Base-by-base conservation (phyloP, 805 yeast genomes). In the Metschnikowia sp. region DNA sequence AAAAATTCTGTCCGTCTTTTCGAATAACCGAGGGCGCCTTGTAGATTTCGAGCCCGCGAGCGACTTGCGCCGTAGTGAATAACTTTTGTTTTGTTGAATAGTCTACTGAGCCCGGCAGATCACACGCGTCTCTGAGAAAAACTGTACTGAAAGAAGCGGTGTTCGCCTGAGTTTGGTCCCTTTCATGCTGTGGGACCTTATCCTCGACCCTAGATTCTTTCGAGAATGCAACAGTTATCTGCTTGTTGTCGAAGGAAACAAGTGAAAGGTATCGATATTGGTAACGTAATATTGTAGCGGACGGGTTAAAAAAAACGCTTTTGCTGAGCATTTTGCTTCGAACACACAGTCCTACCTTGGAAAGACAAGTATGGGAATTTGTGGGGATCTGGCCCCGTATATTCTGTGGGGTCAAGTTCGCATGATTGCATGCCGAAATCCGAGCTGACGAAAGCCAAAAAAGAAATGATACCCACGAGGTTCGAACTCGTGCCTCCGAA, bases 41-140 rank as follows among this genome's bases (percentile, higher is more conserved):
- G 4, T 52, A 50, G 0, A 84, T 74, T 6, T 55, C 53, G 31
- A 76, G 64, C n/a, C 62, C 56, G 11, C 56, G 50, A 48, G 68
- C 57, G 45, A 78, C 63, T 43, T 71, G 60, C 1, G 79, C 82
- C 0, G 90, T 83, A n/a, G 85, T 76, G 63, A 84, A 82, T 29
- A 75, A 58, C 59, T 84, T 86, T 58, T 86, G 91, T 15, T 76
- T 75, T 0, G 87, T 75, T 26, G 63, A 58, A 3, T 70, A 66
- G 52, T 86, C 87, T 5, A 83, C 70, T 0, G 86, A 79, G 10
- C 56, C 49, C 0, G 66, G 52, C 11, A 78, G 65, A 4, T 62
- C 58, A 40, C 88, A 82, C 0, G 88, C 74, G 57, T 86, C 95
- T 57, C 92, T 73, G 15, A 87, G 68, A 54, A 86, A 84, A 1